phyloP scores from a whole-genome alignment of 202 grass and related monocot species.

The Saccharum hybrid region DNA sequence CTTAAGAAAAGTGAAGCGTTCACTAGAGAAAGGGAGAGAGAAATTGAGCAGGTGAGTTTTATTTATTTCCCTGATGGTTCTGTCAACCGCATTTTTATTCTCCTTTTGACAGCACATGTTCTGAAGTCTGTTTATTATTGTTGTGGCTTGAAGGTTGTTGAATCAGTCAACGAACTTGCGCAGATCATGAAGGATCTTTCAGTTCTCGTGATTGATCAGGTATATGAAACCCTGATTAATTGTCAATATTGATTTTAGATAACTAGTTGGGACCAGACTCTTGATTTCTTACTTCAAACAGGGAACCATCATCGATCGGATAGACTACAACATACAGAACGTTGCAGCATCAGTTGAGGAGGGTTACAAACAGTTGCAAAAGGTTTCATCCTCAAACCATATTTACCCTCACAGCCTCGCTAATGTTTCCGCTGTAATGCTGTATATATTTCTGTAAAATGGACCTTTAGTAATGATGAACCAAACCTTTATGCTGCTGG shows the following conservation, averaged over 20 bases:
- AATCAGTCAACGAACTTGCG: slow-evolving; percentile 98
- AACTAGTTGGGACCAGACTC: slow-evolving; percentile 30
- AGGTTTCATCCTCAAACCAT: slow-evolving; percentile 51
- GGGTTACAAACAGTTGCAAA: slow-evolving; percentile 90
- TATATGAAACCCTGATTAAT: slow-evolving; percentile 49
- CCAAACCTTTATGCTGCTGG: not conserved
- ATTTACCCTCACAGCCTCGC: not conserved
- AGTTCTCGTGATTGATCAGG: slow-evolving; percentile 98
- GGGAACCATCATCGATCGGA: slow-evolving; percentile 97
- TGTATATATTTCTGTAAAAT: not conserved
- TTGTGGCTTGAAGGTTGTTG: slow-evolving; percentile 79
- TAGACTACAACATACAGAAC: slow-evolving; percentile 97
- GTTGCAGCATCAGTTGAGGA: slow-evolving; percentile 94
- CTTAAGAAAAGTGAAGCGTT: slow-evolving; percentile 90
- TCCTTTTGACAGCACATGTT: slow-evolving; percentile 13
- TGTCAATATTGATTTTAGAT: slow-evolving; percentile 20
- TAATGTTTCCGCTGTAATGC: not conserved
- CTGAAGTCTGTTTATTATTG: slow-evolving; percentile 5
- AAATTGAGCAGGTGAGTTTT: slow-evolving; percentile 78
- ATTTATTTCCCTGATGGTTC: slow-evolving; percentile 1
- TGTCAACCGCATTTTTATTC: not conserved
- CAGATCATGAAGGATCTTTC: slow-evolving; percentile 99
- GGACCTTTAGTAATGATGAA: slow-evolving; percentile 6
- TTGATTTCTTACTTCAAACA: slow-evolving; percentile 53
- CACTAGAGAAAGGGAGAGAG: slow-evolving; percentile 97